Evolutionary conservation across 768 basidiomycete genomes (phyloP), one percentile per base, ranked within the genome.

Genomic region (Mycena vitilis): DNA sequence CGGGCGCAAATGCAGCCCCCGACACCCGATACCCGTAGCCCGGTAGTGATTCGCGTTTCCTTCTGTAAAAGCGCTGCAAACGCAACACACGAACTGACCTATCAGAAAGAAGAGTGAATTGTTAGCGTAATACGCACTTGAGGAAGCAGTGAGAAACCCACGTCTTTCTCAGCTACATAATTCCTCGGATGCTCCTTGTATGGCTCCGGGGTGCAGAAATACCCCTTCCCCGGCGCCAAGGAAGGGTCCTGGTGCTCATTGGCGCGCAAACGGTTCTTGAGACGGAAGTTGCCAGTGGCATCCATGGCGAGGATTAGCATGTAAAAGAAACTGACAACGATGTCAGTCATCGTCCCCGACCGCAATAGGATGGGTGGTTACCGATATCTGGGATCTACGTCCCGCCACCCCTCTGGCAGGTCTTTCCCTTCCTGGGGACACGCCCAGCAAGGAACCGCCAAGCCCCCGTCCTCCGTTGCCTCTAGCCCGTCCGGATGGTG

Each of bases 211-310:
- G 70, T 72, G 8, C 73, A 60, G 18, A 73, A 71, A 36, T 73
- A 73, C 3, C 68, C 70, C 36, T 52, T 42, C 11, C 66, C 66
- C 13, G 25, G 60, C 5, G 66, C 68, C 7, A 75, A 47, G 2
- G 69, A 51, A 0, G 74, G 75, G 52, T 75, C 72, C 1, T 57
- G 47, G n/a, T 62, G 37, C 8, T 71, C 67, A 4, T 60, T 72
- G 16, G 57, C 63, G 5, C 66, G 40, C 13, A 45, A 22, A 8
- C 63, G 49, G 10, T 68, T 51, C 59, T 74, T 75, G 3, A 75
- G 53, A 0, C 67, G 59, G 57, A 75, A 78, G 48, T 75, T 75
- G n/a, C n/a, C n/a, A n/a, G n/a, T n/a, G 10, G 73, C 63, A 25
- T 76, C 73, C 13, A 75, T 36, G 8, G 68, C 68, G 1, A 72